Evolutionary conservation across 768 basidiomycete genomes (phyloP).

Genomic region (Chalciporus piperatus): DNA sequence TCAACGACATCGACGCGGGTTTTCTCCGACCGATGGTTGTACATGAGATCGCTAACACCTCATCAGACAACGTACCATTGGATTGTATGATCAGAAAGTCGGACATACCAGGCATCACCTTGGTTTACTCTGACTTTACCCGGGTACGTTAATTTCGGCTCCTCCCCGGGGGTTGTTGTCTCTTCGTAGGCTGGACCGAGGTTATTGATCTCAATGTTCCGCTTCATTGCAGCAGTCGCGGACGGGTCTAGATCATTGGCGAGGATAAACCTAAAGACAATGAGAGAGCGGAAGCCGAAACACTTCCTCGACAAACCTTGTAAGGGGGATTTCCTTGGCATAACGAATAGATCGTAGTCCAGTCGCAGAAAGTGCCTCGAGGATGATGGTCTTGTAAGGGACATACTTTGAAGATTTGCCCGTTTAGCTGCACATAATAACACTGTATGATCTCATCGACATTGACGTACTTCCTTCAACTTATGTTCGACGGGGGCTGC

Average conservation of each 20-base stretch:
- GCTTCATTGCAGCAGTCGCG: slow-evolving; percentile 80
- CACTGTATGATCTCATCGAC: not conserved
- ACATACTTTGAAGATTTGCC: slow-evolving; percentile 38
- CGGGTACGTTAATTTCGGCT: slow-evolving; percentile 13
- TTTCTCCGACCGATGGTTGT: slow-evolving; percentile 72
- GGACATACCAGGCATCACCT: slow-evolving; percentile 86
- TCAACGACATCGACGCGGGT: slow-evolving; percentile 91
- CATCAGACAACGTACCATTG: not conserved
- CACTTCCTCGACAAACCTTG: slow-evolving; percentile 55
- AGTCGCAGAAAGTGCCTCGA: slow-evolving; percentile 95
- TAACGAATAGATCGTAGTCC: slow-evolving; percentile 95
- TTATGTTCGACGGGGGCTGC: slow-evolving; percentile 7
- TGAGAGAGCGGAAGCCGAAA: slow-evolving; percentile 8
- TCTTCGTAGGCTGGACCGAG: slow-evolving; percentile 43
- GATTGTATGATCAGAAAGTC: not conserved
- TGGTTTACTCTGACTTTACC: slow-evolving; percentile 80
- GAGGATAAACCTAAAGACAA: slow-evolving; percentile 77
- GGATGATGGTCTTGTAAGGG: slow-evolving; percentile 67
- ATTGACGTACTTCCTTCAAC: slow-evolving; percentile 22
- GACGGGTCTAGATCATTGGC: slow-evolving; percentile 89
- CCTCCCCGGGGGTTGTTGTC: slow-evolving; percentile 8
- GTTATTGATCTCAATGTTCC: slow-evolving; percentile 82
- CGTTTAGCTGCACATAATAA: slow-evolving; percentile 1
- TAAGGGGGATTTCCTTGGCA: slow-evolving; percentile 91
- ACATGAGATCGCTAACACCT: slow-evolving; percentile 75